phyloP scores from a whole-genome alignment of 176 grass and related monocot species.

The Juncus inflexus region DNA sequence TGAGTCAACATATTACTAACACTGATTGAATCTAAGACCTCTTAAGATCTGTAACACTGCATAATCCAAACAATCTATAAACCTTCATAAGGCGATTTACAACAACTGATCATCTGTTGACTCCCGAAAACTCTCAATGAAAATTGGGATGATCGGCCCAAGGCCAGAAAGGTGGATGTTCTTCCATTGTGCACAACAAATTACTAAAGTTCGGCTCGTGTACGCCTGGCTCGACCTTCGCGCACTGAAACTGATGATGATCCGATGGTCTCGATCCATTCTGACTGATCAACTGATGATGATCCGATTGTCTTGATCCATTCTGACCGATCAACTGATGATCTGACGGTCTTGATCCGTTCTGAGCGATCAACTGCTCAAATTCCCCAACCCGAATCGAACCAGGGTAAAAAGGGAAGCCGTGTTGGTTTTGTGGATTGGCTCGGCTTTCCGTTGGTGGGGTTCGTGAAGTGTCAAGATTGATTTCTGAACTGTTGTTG shows the following conservation, averaged over 20 bases:
- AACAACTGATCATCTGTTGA: neutral
- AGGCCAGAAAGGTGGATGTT: conserved; percentile 76
- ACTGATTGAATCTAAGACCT: neutral
- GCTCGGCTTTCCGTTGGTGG: conserved; percentile 41
- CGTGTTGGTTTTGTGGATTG: conserved; percentile 28
- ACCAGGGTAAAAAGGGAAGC: conserved; percentile 18
- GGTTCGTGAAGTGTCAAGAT: conserved; percentile 79
- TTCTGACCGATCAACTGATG: conserved; percentile 10
- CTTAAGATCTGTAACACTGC: no score
- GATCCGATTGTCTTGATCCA: conserved; percentile 5
- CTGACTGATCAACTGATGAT: conserved; percentile 47
- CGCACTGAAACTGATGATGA: conserved; percentile 23
- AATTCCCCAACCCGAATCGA: conserved; percentile 22
- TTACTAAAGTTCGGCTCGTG: conserved; percentile 56
- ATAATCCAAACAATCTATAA: no score
- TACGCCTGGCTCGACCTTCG: conserved; percentile 54
- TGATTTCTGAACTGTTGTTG: conserved; percentile 95
- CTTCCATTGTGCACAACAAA: conserved; percentile 81
- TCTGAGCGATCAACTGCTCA: conserved; percentile 25
- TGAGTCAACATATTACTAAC: neutral
- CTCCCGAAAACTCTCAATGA: conserved; percentile 35
- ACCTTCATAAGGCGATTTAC: no score
- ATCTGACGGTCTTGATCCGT: conserved; percentile 26
- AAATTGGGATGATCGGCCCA: conserved; percentile 88
- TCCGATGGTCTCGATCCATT: conserved; percentile 29